Evolutionary conservation across 2,329 filamentous ascomycete genomes (phyloP).

Genomic region (Ascochyta clinopodiicola): DNA sequence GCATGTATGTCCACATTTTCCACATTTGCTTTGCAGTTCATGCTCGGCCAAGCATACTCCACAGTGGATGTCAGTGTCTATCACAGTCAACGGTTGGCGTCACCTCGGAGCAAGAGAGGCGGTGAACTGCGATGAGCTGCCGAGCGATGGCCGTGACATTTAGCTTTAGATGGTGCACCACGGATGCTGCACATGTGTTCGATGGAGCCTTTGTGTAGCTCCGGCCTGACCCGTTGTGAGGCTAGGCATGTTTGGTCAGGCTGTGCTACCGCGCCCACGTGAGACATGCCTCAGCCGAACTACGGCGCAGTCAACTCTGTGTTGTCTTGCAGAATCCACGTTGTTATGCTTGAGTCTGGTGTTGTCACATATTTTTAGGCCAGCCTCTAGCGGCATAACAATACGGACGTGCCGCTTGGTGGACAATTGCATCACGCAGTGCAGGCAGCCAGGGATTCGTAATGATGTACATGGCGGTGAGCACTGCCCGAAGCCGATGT

Average conservation of each 20-base stretch:
- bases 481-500: conserved; percentile 37
- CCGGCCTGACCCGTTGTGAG: conserved; percentile 39
- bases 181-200: conserved; percentile 28
- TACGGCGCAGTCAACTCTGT: conserved; percentile 34
- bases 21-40: conserved; percentile 22
- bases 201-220: conserved; percentile 34
- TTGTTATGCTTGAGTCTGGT: conserved; percentile 26
- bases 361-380: conserved; percentile 22
- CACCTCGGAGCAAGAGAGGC: conserved; percentile 30
- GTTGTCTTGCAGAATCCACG: conserved; percentile 43
- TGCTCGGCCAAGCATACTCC: conserved; percentile 22
- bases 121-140: conserved; percentile 47
- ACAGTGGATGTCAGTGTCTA: conserved; percentile 22
- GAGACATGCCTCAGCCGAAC: conserved; percentile 29
- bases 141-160: conserved; percentile 36
- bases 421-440: conserved; percentile 33
- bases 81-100: conserved; percentile 21
- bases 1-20: conserved; percentile 2
- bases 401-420: conserved; percentile 22
- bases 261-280: conserved; percentile 35
- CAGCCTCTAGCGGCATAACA: conserved; percentile 7
- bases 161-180: conserved; percentile 30
- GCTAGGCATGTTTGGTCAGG: conserved; percentile 22
- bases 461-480: conserved; percentile 48
- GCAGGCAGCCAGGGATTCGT: conserved; percentile 24